Conservation (phyloP, 345 rosid genomes). For the Noccaea caerulescens region DNA sequence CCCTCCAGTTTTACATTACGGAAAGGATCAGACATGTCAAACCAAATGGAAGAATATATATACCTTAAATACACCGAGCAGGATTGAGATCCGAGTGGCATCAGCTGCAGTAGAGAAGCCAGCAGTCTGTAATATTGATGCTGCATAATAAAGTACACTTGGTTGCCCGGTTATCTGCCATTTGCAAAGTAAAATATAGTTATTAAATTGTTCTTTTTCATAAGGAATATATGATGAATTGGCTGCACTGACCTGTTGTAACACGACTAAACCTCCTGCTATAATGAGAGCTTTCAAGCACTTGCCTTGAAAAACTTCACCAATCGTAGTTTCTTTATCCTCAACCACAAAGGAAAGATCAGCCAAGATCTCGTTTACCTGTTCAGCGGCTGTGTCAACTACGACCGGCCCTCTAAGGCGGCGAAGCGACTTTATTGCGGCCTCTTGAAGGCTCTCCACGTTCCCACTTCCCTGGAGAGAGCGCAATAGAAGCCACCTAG, state of each 20-base stretch:
- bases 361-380: conserved; percentile 74
- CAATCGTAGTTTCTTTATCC: conserved; percentile 60
- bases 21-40: conserved; percentile 14
- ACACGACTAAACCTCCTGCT: conserved; percentile 90
- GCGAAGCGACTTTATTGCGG: conserved; percentile 65
- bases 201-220: neutral
- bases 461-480: conserved; percentile 80
- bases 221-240: conserved; percentile 2
- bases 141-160: conserved; percentile 96
- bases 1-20: neutral
- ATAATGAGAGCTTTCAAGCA: conserved; percentile 89
- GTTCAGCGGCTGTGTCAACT: conserved; percentile 68
- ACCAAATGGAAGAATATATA: conserved; percentile 1
- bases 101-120: conserved; percentile 95
- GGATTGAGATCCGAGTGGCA: conserved; percentile 94
- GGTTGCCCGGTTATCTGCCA: conserved; percentile 97
- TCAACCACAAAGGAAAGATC: conserved; percentile 75
- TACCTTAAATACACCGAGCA: conserved; percentile 90
- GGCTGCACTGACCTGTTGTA: conserved; percentile 78
- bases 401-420: conserved; percentile 75
- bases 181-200: conserved; percentile 3
- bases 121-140: conserved; percentile 90
- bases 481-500: conserved; percentile 89
- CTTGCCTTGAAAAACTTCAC: conserved; percentile 79
- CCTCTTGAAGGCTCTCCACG: conserved; percentile 63